phyloP scores from a whole-genome alignment of 2,329 filamentous ascomycete genomes.

The Didymella exigua region DNA sequence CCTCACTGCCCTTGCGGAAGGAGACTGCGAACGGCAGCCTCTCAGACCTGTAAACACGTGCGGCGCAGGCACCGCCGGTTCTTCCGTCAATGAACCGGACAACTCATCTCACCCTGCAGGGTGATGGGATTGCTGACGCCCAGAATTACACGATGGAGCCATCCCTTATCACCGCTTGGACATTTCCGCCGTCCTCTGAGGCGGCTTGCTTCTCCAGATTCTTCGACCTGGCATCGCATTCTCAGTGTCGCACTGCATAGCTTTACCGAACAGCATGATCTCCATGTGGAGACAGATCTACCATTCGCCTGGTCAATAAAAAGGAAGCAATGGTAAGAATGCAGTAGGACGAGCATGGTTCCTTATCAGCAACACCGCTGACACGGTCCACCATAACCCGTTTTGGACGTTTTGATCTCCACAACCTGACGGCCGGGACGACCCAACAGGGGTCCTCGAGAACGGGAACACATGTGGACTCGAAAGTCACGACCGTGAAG shows the following conservation, averaged over 20 bases:
- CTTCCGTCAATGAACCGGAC: constrained; percentile 9
- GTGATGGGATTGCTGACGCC: constrained; percentile 34
- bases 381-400: constrained; percentile 28
- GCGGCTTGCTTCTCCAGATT: constrained; percentile 12
- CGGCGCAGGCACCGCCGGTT: constrained; percentile 5
- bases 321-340: constrained; percentile 14
- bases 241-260: constrained; percentile 2
- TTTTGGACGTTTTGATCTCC: constrained; percentile 31
- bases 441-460: constrained; percentile 33
- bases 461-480: constrained; percentile 35
- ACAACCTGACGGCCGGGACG: constrained; percentile 30
- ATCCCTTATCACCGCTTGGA: constrained; percentile 33
- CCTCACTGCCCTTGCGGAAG: background rate
- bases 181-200: constrained; percentile 17
- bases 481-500: background rate
- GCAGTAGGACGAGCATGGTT: constrained; percentile 28
- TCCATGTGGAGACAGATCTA: constrained; percentile 29
- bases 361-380: constrained; percentile 43
- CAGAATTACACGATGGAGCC: constrained; percentile 23
- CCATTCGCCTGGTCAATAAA: constrained; percentile 29
- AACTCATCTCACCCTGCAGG: constrained; percentile 24
- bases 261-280: constrained; percentile 20
- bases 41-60: background rate
- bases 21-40: background rate
- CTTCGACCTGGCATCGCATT: background rate